Evolutionary conservation across 1,284 basidiomycete genomes (phyloP).

Genomic region (Pholiota adiposa): DNA sequence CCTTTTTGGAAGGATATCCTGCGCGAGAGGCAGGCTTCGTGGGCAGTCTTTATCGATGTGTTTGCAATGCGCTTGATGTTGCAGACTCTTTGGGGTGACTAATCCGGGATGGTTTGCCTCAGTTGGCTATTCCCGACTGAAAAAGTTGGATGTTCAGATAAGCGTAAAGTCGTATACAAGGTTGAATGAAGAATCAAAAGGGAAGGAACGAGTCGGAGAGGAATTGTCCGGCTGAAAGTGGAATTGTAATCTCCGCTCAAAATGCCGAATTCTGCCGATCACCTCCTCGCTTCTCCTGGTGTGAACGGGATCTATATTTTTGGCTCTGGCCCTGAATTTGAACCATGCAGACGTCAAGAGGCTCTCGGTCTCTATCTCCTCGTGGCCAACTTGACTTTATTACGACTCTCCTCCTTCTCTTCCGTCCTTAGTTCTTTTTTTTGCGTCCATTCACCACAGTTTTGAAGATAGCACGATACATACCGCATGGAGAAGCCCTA

Average conservation of each 20-base stretch:
- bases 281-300: background rate
- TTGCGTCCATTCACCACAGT: background rate
- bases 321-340: slow-evolving; percentile 9
- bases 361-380: slow-evolving; percentile 1
- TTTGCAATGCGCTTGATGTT: no score
- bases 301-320: slow-evolving; percentile 5
- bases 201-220: background rate
- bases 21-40: no score
- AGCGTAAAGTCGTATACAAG: no score
- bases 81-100: no score
- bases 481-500: slow-evolving; percentile 13
- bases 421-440: background rate
- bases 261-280: background rate
- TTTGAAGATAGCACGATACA: background rate
- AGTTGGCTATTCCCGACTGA: no score
- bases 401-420: background rate
- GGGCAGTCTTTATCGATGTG: no score
- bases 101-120: no score
- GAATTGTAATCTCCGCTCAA: background rate
- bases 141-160: no score
- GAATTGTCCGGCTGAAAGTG: no score
- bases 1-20: no score
- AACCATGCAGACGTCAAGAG: slow-evolving; percentile 10
- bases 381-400: slow-evolving; percentile 5
- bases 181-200: no score